Evolutionary conservation across 768 basidiomycete genomes (phyloP), one percentile per base, ranked within the genome.

Genomic region (Coprinopsis strossmayeri): DNA sequence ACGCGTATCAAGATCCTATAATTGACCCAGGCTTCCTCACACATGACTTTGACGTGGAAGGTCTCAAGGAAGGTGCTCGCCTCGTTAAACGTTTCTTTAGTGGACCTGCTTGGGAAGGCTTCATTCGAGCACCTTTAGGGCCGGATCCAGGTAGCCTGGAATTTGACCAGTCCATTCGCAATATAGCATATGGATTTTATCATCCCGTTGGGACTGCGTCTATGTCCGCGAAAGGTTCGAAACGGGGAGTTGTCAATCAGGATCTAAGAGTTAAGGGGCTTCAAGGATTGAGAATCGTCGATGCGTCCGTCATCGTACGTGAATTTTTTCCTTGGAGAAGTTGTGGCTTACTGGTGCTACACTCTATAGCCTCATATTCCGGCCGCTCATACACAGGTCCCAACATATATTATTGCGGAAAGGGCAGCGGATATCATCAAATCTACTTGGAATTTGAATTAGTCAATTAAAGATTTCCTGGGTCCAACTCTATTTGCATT

Each of bases 231-330:
- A 56, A 51, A 40, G 55, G 52, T 9, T 54, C 57, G 1, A 32
- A 45, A 15, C 34, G 48, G n/a, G 64, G 63, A 17, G 64, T 65
- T 25, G 58, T 62, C 4, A 56, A 64, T 49, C 62, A 60, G 1
- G 57, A 64, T 45, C 50, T 65, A 17, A 53, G 30, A 34, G 63
- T 64, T 3, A 64, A 65, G 51, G 61, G 62, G 2, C 46, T 61
- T 5, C 40, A 48, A 2, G 58, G 59, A 3, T 51, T 65, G 18
- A 53, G 64, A 20, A 52, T 64, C 24, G 57, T 64, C 10, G 64
- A 65, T 53, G 60, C 55, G 23, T 61, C 60, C n/a, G 55, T 62
- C 23, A 49, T 63, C 18, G 60, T 61, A 35, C 53, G 60, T 52
- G 32, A n/a, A n/a, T n/a, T n/a, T n/a, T n/a, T n/a, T n/a, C n/a